phyloP scores from a whole-genome alignment of 352 stramenopile genomes.

The Globisporangium megalacanthum region DNA sequence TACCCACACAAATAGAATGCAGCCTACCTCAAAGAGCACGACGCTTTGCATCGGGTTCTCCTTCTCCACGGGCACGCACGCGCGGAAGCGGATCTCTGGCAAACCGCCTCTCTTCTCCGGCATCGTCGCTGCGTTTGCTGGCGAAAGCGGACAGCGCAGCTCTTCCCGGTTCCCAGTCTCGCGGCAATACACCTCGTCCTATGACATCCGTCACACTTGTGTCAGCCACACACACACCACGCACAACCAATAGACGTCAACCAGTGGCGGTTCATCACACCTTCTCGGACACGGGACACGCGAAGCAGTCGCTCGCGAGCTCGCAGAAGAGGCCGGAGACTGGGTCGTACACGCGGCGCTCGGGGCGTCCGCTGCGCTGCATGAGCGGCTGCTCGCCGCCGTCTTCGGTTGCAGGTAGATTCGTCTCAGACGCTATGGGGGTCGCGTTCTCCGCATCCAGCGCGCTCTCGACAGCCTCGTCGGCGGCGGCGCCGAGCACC shows the following conservation, averaged over 20 bases:
- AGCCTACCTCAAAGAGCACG: slow-evolving; percentile 69
- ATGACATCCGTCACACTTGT: neutral
- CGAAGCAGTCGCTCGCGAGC: slow-evolving; percentile 42
- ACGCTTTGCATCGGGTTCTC: slow-evolving; percentile 34
- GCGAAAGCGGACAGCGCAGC: slow-evolving; percentile 36
- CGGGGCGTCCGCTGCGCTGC: slow-evolving; percentile 18
- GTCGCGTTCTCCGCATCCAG: neutral
- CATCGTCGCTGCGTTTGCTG: slow-evolving; percentile 9
- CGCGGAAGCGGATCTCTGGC: slow-evolving; percentile 44
- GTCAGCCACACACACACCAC: neutral
- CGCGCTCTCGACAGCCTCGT: too few species aligned
- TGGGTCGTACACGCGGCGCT: slow-evolving; percentile 60
- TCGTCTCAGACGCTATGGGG: neutral
- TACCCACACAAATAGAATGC: neutral
- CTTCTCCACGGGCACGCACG: slow-evolving; percentile 39
- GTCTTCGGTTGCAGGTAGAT: too few species aligned
- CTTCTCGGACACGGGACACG: slow-evolving; percentile 52
- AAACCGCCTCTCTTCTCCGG: neutral
- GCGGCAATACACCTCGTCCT: slow-evolving; percentile 57
- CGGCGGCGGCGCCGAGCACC: neutral
- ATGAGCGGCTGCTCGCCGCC: slow-evolving; percentile 13
- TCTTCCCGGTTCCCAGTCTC: slow-evolving; percentile 70
- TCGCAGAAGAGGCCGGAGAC: slow-evolving; percentile 54
- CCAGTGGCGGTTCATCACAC: neutral
- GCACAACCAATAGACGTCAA: neutral